These are phyloP conservation scores for Anethum foeniculum DNA, from an alignment of 140 eudicot species.

Conservation along the genomic window DNA sequence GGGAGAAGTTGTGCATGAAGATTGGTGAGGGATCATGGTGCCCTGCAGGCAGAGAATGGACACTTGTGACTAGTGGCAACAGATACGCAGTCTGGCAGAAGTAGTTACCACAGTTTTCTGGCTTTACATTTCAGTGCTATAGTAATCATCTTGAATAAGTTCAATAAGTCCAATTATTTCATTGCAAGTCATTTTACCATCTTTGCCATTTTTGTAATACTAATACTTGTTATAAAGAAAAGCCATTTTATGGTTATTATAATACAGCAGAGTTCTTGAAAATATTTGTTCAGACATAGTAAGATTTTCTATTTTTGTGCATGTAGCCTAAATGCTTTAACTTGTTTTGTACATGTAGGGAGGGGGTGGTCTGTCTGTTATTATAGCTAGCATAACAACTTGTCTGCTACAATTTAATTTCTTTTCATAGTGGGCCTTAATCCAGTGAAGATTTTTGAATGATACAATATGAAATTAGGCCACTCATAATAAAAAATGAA, in stretches of 20 bases:
- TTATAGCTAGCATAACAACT: not conserved
- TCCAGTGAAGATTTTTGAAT: not conserved
- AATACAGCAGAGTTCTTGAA: not conserved
- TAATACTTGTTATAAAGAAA: not conserved
- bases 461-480: not conserved
- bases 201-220: not conserved
- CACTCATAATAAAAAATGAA: not conserved
- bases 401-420: not conserved
- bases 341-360: not conserved
- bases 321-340: not conserved
- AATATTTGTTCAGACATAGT: not conserved
- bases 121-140: not conserved
- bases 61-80: conserved; percentile 68
- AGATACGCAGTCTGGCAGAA: conserved; percentile 86
- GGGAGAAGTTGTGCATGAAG: conserved; percentile 77
- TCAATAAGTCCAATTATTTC: not conserved
- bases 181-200: not conserved
- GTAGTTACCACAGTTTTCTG: conserved; percentile 7
- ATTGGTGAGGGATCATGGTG: conserved; percentile 90
- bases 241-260: not conserved
- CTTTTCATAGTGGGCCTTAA: not conserved
- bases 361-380: not conserved
- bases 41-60: conserved; percentile 76
- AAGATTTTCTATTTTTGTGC: not conserved
- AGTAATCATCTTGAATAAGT: conserved; percentile 3